phyloP scores from a whole-genome alignment of 2,329 filamentous ascomycete species.

The Paecilomyces niveus region DNA sequence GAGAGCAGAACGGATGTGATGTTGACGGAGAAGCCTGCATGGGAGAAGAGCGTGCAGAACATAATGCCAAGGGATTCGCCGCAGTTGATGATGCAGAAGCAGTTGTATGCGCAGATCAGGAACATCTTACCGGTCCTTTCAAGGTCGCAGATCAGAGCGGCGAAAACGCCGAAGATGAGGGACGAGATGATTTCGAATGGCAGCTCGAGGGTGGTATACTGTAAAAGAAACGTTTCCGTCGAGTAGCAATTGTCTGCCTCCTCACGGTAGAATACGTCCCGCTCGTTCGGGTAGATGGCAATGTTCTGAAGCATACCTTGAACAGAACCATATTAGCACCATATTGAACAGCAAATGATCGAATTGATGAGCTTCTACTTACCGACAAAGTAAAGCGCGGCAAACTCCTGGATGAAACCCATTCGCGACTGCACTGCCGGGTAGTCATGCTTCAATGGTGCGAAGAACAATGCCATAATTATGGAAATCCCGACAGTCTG shows the following conservation, averaged over 20 bases:
- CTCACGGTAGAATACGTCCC: slow-evolving; percentile 71
- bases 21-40: slow-evolving; percentile 71
- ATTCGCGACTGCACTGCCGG: slow-evolving; percentile 64
- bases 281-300: slow-evolving; percentile 63
- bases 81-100: slow-evolving; percentile 66
- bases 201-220: slow-evolving; percentile 63
- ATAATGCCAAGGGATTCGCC: slow-evolving; percentile 72
- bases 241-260: slow-evolving; percentile 67
- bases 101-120: slow-evolving; percentile 61
- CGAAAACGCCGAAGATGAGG: slow-evolving; percentile 59
- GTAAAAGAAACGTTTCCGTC: slow-evolving; percentile 62
- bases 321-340: background rate
- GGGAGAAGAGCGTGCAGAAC: slow-evolving; percentile 69
- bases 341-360: background rate
- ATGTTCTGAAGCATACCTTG: slow-evolving; percentile 72
- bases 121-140: slow-evolving; percentile 57
- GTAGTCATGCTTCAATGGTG: slow-evolving; percentile 63
- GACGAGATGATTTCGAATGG: slow-evolving; percentile 63
- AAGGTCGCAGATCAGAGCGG: slow-evolving; percentile 58
- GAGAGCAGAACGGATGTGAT: slow-evolving; percentile 63
- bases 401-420: slow-evolving; percentile 66
- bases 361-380: slow-evolving; percentile 3
- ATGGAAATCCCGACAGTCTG: slow-evolving; percentile 59
- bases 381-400: slow-evolving; percentile 43
- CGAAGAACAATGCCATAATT: slow-evolving; percentile 62